A percentile compares a stretch with the other conserved stretches of the same genome.
Conservation (phyloP, 306 rosid species). For the Canavalia gladiata region DNA sequence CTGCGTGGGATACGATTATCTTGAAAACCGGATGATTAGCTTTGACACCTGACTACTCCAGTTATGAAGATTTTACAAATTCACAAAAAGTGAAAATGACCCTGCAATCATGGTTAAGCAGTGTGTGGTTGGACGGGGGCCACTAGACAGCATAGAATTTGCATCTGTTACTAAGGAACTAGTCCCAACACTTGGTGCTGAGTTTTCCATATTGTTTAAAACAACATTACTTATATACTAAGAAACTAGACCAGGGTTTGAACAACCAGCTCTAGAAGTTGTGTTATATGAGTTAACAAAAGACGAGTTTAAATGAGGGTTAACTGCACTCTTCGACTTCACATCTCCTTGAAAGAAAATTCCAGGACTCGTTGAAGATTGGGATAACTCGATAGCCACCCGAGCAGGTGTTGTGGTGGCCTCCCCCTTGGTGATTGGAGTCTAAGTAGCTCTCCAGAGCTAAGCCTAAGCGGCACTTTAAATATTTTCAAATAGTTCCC, state of each 20-base stretch:
- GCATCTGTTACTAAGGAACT: constrained; percentile 99
- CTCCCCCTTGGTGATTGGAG: constrained; percentile 74
- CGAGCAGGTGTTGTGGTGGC: constrained; percentile 91
- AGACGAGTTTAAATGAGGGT: constrained; percentile 89
- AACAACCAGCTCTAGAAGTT: constrained; percentile 78
- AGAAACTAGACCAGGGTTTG: constrained; percentile 82
- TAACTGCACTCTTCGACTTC: constrained; percentile 75
- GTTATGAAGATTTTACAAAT: no score
- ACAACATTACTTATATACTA: constrained; percentile 88
- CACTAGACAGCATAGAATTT: constrained; percentile 92
- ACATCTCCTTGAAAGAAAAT: constrained; percentile 99
- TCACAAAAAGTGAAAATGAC: no score
- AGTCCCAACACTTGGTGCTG: constrained; percentile 95
- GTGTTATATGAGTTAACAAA: constrained; percentile 83
- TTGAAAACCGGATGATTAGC: no score
- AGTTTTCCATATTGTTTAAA: constrained; percentile 82
- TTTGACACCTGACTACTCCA: no score
- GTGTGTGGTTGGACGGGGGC: constrained; percentile 53
- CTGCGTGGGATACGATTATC: no score
- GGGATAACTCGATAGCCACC: constrained; percentile 92
- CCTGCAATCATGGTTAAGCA: no score
- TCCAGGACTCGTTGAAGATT: constrained; percentile 91
- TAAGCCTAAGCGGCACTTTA: constrained; percentile 59
- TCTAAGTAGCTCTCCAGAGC: constrained; percentile 83
- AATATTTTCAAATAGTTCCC: constrained; percentile 40